These are phyloP conservation scores for Fraxinus sp. DNA, from an alignment of 305 asterid genomes.

Conservation along the genomic window DNA sequence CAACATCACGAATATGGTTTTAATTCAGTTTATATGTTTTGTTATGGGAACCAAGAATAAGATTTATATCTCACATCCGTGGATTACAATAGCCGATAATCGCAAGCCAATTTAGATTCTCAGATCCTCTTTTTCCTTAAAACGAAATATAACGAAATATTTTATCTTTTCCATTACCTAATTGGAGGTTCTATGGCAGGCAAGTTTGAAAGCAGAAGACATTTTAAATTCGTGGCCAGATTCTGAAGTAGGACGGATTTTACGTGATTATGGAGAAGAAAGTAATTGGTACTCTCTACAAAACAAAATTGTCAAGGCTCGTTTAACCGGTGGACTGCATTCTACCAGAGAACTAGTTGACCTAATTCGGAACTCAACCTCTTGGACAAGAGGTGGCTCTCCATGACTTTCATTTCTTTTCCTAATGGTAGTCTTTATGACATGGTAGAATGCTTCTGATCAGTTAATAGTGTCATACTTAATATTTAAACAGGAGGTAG, in stretches of 20 bases:
- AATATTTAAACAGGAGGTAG: conserved; percentile 63
- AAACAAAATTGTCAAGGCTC: conserved; percentile 75
- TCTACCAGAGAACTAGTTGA: conserved; percentile 72
- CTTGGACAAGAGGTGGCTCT: conserved; percentile 61
- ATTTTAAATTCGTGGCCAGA: conserved; percentile 93
- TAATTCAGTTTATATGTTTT: not conserved
- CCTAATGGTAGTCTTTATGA: not conserved
- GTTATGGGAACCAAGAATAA: not conserved
- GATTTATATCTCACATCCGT: not conserved
- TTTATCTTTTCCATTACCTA: conserved; percentile 43
- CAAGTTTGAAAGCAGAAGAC: conserved; percentile 86
- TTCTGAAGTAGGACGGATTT: conserved; percentile 62
- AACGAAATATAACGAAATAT: conserved; percentile 26
- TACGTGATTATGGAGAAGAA: conserved; percentile 94
- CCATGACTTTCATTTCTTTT: not conserved
- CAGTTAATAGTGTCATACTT: not conserved
- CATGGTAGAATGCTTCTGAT: not conserved
- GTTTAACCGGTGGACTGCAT: conserved; percentile 77
- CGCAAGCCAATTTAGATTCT: conserved; percentile 5
- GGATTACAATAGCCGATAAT: not conserved
- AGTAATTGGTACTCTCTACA: conserved; percentile 82
- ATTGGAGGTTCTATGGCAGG: conserved; percentile 74
- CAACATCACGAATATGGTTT: not conserved
- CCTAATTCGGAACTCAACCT: conserved; percentile 74
- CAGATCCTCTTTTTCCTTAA: not conserved